Percentiles rank a stretch among this genome's conserved stretches.
These are phyloP conservation scores for Cicer bijugum DNA, from an alignment of 306 rosid species.

Conservation along the genomic window DNA sequence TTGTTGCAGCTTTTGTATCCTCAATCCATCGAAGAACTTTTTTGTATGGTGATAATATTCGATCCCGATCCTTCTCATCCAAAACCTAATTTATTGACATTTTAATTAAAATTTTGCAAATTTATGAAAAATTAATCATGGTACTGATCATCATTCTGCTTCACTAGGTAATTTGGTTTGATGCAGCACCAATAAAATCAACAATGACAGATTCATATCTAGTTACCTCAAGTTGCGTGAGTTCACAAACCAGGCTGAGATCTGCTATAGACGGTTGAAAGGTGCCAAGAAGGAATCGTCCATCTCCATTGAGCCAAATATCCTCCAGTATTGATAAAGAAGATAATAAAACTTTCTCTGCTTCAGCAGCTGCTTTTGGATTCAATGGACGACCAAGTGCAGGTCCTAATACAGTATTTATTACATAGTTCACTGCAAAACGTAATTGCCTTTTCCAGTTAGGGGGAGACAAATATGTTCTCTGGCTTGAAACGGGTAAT, in stretches of 20 bases:
- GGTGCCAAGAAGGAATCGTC: conserved; percentile 67
- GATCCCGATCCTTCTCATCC: conserved; percentile 67
- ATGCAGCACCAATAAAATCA: conserved; percentile 19
- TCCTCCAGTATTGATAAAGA: conserved; percentile 75
- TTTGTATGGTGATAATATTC: conserved; percentile 75
- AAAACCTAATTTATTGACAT: conserved; percentile 54
- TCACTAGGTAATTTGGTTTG: conserved; percentile 29
- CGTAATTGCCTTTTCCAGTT: conserved; percentile 24
- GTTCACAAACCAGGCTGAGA: conserved; percentile 82
- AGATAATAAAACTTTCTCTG: conserved; percentile 60
- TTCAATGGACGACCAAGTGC: conserved; percentile 55
- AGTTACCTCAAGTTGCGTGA: conserved; percentile 85
- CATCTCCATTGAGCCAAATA: conserved; percentile 75
- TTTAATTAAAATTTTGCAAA: conserved; percentile 20
- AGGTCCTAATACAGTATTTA: conserved; percentile 68
- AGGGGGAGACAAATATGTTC: not conserved
- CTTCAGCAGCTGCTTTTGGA: conserved; percentile 72
- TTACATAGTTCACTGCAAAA: conserved; percentile 60
- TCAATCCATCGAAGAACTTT: conserved; percentile 79
- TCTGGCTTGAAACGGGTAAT: not conserved
- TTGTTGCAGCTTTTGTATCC: conserved; percentile 72
- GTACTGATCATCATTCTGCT: conserved; percentile 15
- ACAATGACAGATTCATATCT: conserved; percentile 4
- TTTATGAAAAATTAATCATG: conserved; percentile 7
- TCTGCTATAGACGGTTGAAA: conserved; percentile 78